phyloP scores from a whole-genome alignment of 495 filamentous ascomycete genomes.

The Penicillium lividum region DNA sequence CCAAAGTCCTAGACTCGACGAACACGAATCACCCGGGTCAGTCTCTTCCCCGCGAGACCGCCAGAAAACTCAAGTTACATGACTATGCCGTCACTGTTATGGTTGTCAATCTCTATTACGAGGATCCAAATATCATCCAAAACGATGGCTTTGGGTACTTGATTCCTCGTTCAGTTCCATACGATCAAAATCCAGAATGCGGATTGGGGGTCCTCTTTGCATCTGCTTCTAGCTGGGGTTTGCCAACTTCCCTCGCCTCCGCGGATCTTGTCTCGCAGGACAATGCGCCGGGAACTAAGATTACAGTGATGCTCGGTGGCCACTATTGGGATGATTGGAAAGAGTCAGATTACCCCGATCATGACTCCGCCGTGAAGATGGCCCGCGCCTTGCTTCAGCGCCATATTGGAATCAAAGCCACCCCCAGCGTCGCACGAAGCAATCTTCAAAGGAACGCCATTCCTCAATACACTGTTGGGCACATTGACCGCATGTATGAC shows the following conservation, averaged over 20 bases:
- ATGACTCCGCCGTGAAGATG: slow-evolving; percentile 64
- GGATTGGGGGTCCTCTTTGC: slow-evolving; percentile 93
- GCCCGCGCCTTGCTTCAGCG: slow-evolving; percentile 66
- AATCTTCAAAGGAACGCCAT: slow-evolving; percentile 76
- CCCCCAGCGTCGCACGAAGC: slow-evolving; percentile 56
- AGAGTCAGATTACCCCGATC: slow-evolving; percentile 52
- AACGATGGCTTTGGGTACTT: slow-evolving; percentile 87
- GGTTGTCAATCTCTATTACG: slow-evolving; percentile 88
- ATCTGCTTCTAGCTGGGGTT: slow-evolving; percentile 55
- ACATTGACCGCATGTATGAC: slow-evolving; percentile 60
- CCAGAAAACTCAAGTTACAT: slow-evolving; percentile 42
- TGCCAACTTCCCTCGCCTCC: neutral
- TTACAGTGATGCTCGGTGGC: slow-evolving; percentile 94
- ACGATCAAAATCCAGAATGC: slow-evolving; percentile 74
- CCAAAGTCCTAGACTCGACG: slow-evolving; percentile 24
- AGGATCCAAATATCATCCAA: slow-evolving; percentile 60
- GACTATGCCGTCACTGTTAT: slow-evolving; percentile 77
- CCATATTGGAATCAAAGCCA: slow-evolving; percentile 69
- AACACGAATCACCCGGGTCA: slow-evolving; percentile 10
- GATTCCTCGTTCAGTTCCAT: slow-evolving; percentile 69
- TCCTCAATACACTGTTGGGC: slow-evolving; percentile 84
- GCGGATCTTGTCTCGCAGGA: slow-evolving; percentile 44
- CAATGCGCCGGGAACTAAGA: slow-evolving; percentile 67
- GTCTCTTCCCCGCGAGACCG: slow-evolving; percentile 22
- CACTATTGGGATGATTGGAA: slow-evolving; percentile 81